A percentile compares a stretch with the other conserved stretches of the same genome.
Evolutionary conservation across 164 flowering plant genomes (phyloP).

Genomic region (Vitis rupestris): DNA sequence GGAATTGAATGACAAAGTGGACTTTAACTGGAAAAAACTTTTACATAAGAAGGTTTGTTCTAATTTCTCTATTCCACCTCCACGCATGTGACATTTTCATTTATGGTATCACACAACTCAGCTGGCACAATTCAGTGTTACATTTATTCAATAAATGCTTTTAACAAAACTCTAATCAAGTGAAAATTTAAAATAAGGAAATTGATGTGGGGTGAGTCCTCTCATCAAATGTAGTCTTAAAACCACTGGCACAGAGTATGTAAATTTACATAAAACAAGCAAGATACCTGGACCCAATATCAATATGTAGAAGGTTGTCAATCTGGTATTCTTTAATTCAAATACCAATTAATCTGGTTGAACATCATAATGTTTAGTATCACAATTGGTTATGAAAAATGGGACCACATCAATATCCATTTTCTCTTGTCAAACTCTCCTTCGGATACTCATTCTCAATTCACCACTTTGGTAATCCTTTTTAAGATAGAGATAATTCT

Average conservation of each 20-base stretch:
- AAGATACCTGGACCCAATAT: too few species aligned
- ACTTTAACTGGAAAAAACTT: conserved; percentile 89
- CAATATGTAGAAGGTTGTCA: too few species aligned
- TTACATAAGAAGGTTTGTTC: conserved; percentile 75
- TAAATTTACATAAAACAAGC: too few species aligned
- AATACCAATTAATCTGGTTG: background rate
- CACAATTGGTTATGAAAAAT: background rate
- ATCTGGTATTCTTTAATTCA: background rate
- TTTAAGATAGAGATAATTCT: too few species aligned
- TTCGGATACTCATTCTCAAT: background rate
- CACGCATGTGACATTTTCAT: background rate
- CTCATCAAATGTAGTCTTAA: too few species aligned
- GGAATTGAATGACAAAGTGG: conserved; percentile 73
- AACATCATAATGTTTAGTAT: too few species aligned
- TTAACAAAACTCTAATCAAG: background rate
- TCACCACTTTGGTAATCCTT: background rate
- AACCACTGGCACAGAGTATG: too few species aligned
- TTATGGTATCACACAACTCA: background rate
- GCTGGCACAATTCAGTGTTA: background rate
- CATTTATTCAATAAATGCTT: background rate
- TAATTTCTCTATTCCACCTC: conserved; percentile 1
- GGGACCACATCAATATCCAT: background rate
- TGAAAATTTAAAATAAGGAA: background rate
- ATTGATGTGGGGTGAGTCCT: too few species aligned
- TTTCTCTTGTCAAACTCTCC: background rate